Evolutionary conservation across 108 stramenopile species (phyloP).

Genomic region (Chaetoceros muelleri): DNA sequence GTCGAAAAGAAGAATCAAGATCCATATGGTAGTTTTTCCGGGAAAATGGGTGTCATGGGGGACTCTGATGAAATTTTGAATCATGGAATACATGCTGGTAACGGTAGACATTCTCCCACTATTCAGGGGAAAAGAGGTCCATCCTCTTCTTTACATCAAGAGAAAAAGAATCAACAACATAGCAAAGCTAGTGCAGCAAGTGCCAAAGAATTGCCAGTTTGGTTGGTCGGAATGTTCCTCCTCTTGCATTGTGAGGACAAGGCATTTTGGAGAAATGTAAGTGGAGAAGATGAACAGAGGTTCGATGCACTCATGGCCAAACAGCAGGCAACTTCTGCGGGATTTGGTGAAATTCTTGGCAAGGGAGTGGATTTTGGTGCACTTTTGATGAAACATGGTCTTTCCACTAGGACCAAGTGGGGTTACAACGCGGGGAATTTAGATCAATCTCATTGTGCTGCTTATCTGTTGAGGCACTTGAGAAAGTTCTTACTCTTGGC

Average conservation of each 20-base stretch:
- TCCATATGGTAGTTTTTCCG: no score
- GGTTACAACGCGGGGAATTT: background rate
- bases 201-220: conserved; percentile 77
- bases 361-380: no score
- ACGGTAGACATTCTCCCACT: background rate
- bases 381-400: background rate
- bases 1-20: background rate
- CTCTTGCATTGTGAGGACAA: conserved; percentile 75
- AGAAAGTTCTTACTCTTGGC: conserved; percentile 59
- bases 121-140: background rate
- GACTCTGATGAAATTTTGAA: background rate
- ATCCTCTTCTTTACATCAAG: no score
- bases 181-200: conserved; percentile 27
- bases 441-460: conserved; percentile 64
- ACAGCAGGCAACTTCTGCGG: background rate
- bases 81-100: no score
- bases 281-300: conserved; percentile 62
- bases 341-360: background rate
- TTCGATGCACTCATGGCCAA: conserved; percentile 21
- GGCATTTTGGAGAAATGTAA: conserved; percentile 53
- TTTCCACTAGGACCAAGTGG: no score
- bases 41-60: no score
- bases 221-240: conserved; percentile 75
- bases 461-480: conserved; percentile 64
- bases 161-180: background rate